Base-by-base conservation (phyloP, 1,284 basidiomycete species). In the Heterobasidion irregulare region DNA sequence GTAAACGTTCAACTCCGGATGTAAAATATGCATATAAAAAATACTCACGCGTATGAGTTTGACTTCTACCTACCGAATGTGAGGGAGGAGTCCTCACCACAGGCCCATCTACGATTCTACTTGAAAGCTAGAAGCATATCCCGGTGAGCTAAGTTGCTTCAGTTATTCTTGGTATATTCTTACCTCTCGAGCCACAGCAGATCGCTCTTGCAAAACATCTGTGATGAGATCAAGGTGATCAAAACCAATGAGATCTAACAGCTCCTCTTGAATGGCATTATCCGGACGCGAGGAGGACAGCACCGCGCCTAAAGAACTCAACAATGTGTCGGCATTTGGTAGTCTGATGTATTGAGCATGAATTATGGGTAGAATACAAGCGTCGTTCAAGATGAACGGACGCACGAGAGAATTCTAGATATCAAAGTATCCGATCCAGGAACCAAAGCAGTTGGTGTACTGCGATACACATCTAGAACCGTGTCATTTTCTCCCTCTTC, bases 181-280 rank as follows among this genome's bases (percentile, higher is more conserved):
- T 47, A 53, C 54, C 47, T 55, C 69, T 59, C 71, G 61, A 26
- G 67, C 67, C 35, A 80, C 64, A 0, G 64, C 62, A 8, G 58
- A 57, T 36, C 87, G 78, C 52, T 77, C 69, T 18, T 70, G 62
- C 7, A 89, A 64, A 44, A 89, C 75, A 47, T 82, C 75, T 72
- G 75, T 76, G 32, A 79, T 80, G 48, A 85, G 68, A 47, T 92
- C 92, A 38, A 94, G 81, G 34, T 90, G 81, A 59, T 96, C 92
- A 64, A 89, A 93, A 0, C 95, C 95, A 51, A 96, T 71, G n/a
- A 89, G 73, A 59, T 97, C 94, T 2, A 80, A 83, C 1, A 97
- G 69, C 60, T 91, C 86, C 36, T 75, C 79, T 32, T 92, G 91
- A 35, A 95, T 84, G n/a, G 81, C 80, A 48, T 94, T 89, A 59